Evolutionary conservation across 2,329 filamentous ascomycete genomes (phyloP).

Genomic region (Aspergillus sp.): DNA sequence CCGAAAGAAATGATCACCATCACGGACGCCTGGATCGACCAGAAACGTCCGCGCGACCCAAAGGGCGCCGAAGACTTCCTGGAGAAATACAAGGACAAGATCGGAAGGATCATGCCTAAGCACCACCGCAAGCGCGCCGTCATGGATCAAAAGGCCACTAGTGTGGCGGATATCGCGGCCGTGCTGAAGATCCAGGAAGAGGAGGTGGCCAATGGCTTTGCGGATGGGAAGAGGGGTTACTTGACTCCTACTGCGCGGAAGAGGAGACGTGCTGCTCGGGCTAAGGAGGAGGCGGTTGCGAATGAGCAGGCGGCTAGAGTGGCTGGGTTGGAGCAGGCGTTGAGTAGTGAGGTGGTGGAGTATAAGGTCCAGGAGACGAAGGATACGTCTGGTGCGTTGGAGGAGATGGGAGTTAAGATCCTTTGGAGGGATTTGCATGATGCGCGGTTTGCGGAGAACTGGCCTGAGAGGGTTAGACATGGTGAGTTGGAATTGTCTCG

Average conservation of each 20-base stretch:
- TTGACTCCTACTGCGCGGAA: slow-evolving; percentile 33
- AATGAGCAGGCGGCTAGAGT: slow-evolving; percentile 29
- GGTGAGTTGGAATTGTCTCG: slow-evolving; percentile 42
- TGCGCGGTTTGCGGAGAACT: slow-evolving; percentile 44
- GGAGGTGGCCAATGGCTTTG: slow-evolving; percentile 34
- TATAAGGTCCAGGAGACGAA: slow-evolving; percentile 33
- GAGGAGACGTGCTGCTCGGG: slow-evolving; percentile 33
- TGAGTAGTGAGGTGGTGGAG: slow-evolving; percentile 22
- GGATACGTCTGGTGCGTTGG: slow-evolving; percentile 29
- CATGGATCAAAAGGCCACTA: slow-evolving; percentile 67
- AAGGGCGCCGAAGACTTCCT: slow-evolving; percentile 45
- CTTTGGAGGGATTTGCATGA: slow-evolving; percentile 51
- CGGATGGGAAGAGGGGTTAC: slow-evolving; percentile 35
- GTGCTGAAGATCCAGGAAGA: slow-evolving; percentile 55
- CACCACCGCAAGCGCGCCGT: slow-evolving; percentile 54
- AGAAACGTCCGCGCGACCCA: slow-evolving; percentile 42
- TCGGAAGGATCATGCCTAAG: slow-evolving; percentile 50
- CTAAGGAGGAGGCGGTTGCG: slow-evolving; percentile 28
- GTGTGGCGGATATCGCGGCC: slow-evolving; percentile 61
- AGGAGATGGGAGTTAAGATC: slow-evolving; percentile 42
- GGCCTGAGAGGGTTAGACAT: slow-evolving; percentile 48
- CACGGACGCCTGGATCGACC: slow-evolving; percentile 45
- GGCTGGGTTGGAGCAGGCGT: slow-evolving; percentile 16
- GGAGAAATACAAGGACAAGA: slow-evolving; percentile 42
- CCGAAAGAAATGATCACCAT: slow-evolving; percentile 47